Evolutionary conservation across 2,329 filamentous ascomycete genomes (phyloP).

Genomic region (Aspergillus sp.): DNA sequence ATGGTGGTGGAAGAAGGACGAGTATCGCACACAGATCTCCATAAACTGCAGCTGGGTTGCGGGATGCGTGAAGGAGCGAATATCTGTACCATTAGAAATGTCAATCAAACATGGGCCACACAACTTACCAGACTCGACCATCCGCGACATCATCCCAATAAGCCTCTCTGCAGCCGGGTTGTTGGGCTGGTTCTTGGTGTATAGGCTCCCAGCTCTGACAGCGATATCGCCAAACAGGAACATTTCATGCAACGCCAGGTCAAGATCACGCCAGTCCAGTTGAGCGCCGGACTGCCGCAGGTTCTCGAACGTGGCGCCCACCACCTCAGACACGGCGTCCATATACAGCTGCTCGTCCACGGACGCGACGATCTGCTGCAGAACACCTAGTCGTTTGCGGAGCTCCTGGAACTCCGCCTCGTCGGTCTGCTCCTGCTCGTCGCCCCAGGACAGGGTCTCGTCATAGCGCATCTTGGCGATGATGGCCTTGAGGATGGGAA

Average conservation of each 20-base stretch:
- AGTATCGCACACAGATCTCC: slow-evolving; percentile 95
- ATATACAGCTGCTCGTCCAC: slow-evolving; percentile 85
- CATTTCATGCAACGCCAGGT: slow-evolving; percentile 91
- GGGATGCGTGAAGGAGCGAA: slow-evolving; percentile 77
- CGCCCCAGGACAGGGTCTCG: slow-evolving; percentile 85
- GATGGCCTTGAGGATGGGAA: slow-evolving; percentile 82
- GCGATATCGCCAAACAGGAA: slow-evolving; percentile 90
- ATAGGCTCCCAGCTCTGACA: slow-evolving; percentile 78
- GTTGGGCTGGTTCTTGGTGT: slow-evolving; percentile 72
- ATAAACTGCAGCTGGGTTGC: slow-evolving; percentile 93
- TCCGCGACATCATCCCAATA: slow-evolving; percentile 85
- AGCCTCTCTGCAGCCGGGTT: slow-evolving; percentile 70
- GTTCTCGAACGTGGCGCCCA: slow-evolving; percentile 78
- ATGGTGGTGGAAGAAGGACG: slow-evolving; percentile 82
- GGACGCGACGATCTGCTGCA: slow-evolving; percentile 86
- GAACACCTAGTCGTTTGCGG: slow-evolving; percentile 74
- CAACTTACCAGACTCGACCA: slow-evolving; percentile 77
- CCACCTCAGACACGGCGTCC: slow-evolving; percentile 74
- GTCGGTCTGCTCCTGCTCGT: slow-evolving; percentile 89
- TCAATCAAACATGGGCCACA: neutral
- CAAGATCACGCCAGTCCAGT: slow-evolving; percentile 90
- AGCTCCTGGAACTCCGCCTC: slow-evolving; percentile 96
- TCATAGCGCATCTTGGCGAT: slow-evolving; percentile 96
- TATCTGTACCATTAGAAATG: slow-evolving; percentile 45
- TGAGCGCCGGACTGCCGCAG: slow-evolving; percentile 62